Evolutionary conservation across 352 stramenopile species (phyloP), one percentile per base, ranked within the genome.

Genomic region (Blastocystis sp.): DNA sequence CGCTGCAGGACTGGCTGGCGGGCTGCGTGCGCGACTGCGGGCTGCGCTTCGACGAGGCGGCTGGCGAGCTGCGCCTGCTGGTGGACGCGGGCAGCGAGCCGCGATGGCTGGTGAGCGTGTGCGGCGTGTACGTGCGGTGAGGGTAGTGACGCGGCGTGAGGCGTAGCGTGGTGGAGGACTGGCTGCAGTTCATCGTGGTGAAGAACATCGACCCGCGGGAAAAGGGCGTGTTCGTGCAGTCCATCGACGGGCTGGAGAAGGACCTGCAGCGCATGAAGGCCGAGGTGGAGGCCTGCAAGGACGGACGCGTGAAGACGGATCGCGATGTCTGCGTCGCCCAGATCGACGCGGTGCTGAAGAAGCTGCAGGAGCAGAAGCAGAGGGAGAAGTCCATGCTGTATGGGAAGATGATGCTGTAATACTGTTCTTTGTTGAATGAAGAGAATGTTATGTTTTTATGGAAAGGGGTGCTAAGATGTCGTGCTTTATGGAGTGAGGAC

Each of bases 201-300:
- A 84, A 84, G 57, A 84, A 84, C 60, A 69, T 84, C 34, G 74
- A 84, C 34, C 74, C 74, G 1, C 34, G 19, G 6, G 74, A 45
- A 14, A 84, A 84, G 54, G 17, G 28, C 0, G 52, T 54, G 6
- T 84, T 84, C 45, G n/a, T 84, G 34, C 64, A 48, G 28, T 54
- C 74, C 21, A 69, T 42, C 24, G 45, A 52, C 38, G n/a, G 45
- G 19, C 74, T 68, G 19, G 34, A 69, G 28, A 11, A 3, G 11
- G 42, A 74, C 24, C 24, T 84, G 28, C 24, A 84, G 42, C 40
- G 52, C 19, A 28, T 66, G 40, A 38, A 45, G 60, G 74, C 48
- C 11, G 74, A 68, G 19, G 60, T 68, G 9, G 19, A 84, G 60
- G 74, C 38, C 24, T 28, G 45, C n/a, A 66, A 69, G 54, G 74